Percentiles rank a stretch among this genome's conserved stretches.
These are phyloP conservation scores for Leptographium flavum DNA, from an alignment of 2,329 filamentous ascomycete genomes.

Conservation along the genomic window DNA sequence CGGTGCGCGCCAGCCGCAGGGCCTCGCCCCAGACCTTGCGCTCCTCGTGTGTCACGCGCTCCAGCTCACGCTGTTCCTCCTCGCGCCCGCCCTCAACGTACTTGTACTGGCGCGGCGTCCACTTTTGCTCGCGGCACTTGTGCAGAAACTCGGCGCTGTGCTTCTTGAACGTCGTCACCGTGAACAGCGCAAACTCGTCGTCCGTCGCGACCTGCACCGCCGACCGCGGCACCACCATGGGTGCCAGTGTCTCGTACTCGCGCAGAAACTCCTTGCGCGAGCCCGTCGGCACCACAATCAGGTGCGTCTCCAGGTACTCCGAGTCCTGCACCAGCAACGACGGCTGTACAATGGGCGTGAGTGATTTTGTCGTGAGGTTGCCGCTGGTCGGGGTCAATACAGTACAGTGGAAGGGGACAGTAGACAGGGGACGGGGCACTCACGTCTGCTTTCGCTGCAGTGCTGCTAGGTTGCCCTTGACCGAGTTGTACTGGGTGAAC, in stretches of 20 bases:
- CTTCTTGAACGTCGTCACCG: constrained; percentile 90
- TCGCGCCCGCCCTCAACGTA: constrained; percentile 82
- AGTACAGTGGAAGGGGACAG: background rate
- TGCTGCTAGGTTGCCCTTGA: constrained; percentile 70
- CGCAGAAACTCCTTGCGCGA: constrained; percentile 78
- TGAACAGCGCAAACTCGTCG: constrained; percentile 77
- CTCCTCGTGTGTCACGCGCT: constrained; percentile 70
- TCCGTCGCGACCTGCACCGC: constrained; percentile 68
- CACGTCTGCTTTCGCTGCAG: constrained; percentile 82
- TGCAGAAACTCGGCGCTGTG: constrained; percentile 74
- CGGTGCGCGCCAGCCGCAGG: constrained; percentile 71
- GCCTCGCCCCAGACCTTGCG: constrained; percentile 89
- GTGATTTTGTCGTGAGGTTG: constrained; percentile 86
- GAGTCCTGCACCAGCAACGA: constrained; percentile 71
- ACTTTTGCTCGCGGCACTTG: constrained; percentile 84
- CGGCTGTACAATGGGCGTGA: constrained; percentile 78
- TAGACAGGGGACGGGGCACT: background rate
- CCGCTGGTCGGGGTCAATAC: constrained; percentile 39
- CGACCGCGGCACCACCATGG: constrained; percentile 90
- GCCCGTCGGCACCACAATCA: constrained; percentile 73
- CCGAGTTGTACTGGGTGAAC: constrained; percentile 83
- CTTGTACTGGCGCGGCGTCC: constrained; percentile 90
- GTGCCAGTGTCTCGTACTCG: constrained; percentile 73
- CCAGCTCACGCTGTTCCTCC: constrained; percentile 76
- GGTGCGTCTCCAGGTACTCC: constrained; percentile 92